Evolutionary conservation across 192 early-diverging fungal genomes (phyloP).

Genomic region (Spizellomyces punctatus): DNA sequence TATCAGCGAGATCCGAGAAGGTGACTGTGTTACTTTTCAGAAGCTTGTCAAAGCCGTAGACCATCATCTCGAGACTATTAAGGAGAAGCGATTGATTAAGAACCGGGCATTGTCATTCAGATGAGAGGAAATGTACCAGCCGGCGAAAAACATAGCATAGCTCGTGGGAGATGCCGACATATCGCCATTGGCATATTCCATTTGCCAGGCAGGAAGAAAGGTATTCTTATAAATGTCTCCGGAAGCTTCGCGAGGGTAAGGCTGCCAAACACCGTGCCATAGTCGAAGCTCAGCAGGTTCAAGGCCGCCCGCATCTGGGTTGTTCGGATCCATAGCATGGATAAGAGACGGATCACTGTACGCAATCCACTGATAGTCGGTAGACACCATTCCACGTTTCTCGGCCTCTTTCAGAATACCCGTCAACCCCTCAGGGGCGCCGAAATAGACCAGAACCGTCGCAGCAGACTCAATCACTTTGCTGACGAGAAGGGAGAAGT

Average conservation of each 20-base stretch:
- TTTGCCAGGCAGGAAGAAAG: not conserved
- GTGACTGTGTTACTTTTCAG: not conserved
- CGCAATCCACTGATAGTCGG: conserved; percentile 15
- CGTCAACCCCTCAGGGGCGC: not conserved
- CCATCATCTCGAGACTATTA: no score
- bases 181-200: not conserved
- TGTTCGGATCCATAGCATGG: not conserved
- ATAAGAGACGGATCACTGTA: no score
- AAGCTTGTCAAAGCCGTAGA: no score
- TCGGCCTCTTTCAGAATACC: conserved; percentile 2
- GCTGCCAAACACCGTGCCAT: conserved; percentile 12
- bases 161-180: no score
- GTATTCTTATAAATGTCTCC: not conserved
- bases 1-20: not conserved
- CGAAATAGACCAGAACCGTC: conserved; percentile 6
- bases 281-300: not conserved
- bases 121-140: not conserved
- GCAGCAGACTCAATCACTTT: conserved; percentile 5
- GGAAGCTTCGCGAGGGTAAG: conserved; percentile 5
- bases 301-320: not conserved
- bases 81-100: no score
- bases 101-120: not conserved
- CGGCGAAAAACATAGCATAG: not conserved
- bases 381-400: conserved; percentile 1
- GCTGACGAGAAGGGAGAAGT: conserved; percentile 6